A percentile compares a stretch with the other conserved stretches of the same genome.
phyloP scores from a whole-genome alignment of 768 basidiomycete species.

The Gyrodon lividus region DNA sequence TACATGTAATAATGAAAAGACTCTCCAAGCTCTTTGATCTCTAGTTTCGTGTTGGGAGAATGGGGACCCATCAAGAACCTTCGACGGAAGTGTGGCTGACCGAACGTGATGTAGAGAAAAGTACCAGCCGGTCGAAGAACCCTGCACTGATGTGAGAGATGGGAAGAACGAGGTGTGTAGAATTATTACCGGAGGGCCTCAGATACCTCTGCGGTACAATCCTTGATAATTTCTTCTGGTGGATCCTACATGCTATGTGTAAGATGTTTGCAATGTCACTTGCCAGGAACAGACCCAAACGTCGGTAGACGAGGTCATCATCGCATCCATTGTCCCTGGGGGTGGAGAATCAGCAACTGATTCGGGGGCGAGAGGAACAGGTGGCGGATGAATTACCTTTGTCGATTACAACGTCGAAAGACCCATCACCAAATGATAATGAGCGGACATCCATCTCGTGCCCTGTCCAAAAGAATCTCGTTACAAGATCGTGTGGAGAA shows the following conservation, averaged over 20 bases:
- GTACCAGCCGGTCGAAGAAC: constrained; percentile 59
- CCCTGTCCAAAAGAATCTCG: too few relatives aligned
- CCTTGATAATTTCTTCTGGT: constrained; percentile 62
- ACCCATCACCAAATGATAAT: constrained; percentile 52
- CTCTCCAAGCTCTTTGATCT: constrained; percentile 72
- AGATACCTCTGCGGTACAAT: constrained; percentile 74
- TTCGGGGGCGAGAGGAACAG: background rate
- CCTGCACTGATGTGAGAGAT: constrained; percentile 33
- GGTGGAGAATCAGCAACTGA: background rate
- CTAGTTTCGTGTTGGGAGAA: constrained; percentile 54
- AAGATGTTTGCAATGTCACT: background rate
- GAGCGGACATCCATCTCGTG: constrained; percentile 80
- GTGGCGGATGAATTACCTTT: constrained; percentile 56
- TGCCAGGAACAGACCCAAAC: constrained; percentile 59
- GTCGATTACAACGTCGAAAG: constrained; percentile 82
- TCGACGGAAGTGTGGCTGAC: constrained; percentile 84
- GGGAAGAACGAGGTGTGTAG: background rate
- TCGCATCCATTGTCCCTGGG: constrained; percentile 81
- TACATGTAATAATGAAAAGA: constrained; percentile 85
- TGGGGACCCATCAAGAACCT: constrained; percentile 52
- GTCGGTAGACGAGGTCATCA: constrained; percentile 81
- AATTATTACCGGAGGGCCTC: constrained; percentile 63
- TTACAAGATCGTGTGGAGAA: too few relatives aligned
- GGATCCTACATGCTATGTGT: constrained; percentile 53
- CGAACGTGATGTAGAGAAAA: constrained; percentile 84